Conservation (phyloP, 768 basidiomycete genomes). For the Amanita polypyramis region DNA sequence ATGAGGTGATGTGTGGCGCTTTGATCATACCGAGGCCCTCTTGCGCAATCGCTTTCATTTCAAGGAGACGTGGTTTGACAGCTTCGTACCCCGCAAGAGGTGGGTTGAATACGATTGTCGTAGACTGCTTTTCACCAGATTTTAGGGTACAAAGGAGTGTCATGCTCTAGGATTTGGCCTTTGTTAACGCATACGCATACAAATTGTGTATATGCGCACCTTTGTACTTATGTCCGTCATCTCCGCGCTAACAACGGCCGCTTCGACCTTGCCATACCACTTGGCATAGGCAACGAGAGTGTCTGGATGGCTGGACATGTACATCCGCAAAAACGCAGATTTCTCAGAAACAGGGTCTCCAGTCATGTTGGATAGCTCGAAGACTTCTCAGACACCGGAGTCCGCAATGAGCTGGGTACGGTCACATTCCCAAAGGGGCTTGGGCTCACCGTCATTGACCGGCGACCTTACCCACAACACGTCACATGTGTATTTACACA, state of each 20-base stretch:
- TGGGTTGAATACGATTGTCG: constrained; percentile 55
- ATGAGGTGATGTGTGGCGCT: constrained; percentile 49
- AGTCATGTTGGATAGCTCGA: background rate
- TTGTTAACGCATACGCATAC: background rate
- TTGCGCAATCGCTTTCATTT: constrained; percentile 76
- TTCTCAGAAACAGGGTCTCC: constrained; percentile 64
- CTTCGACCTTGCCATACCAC: constrained; percentile 56
- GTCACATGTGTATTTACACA: no score
- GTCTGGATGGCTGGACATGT: constrained; percentile 79
- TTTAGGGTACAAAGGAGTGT: constrained; percentile 53
- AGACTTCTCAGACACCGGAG: no score
- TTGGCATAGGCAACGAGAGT: constrained; percentile 79
- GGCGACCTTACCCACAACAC: no score
- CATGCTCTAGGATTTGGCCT: constrained; percentile 42
- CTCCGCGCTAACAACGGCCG: constrained; percentile 47
- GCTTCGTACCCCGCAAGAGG: constrained; percentile 69
- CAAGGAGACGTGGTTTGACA: constrained; percentile 67
- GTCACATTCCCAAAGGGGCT: no score
- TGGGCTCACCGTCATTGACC: no score
- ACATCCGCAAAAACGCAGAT: constrained; percentile 69
- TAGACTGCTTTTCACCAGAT: constrained; percentile 33
- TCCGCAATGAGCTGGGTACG: no score
- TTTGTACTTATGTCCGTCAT: constrained; percentile 64
- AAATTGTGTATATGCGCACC: constrained; percentile 25
- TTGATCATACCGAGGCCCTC: constrained; percentile 72